phyloP scores from a whole-genome alignment of 176 grass and related monocot genomes.

The Avena insularis region DNA sequence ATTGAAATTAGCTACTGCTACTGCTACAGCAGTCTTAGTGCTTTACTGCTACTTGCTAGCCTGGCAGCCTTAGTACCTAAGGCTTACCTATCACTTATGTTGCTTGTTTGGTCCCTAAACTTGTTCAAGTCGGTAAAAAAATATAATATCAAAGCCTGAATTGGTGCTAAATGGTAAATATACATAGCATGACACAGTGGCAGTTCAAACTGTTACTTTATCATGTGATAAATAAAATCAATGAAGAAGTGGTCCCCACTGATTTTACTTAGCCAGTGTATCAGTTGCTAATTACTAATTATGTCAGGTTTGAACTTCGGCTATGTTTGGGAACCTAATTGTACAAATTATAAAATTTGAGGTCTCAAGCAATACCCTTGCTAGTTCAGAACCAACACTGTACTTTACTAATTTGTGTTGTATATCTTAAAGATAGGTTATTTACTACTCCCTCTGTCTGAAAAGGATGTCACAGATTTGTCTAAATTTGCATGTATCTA shows the following conservation, averaged over 20 bases:
- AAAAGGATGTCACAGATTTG: too few species aligned
- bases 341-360: constrained; percentile 1
- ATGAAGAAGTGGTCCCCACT: background rate
- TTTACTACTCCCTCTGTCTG: background rate
- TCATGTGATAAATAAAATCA: background rate
- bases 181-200: background rate
- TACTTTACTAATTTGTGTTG: background rate
- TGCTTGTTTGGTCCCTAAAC: background rate
- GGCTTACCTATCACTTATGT: background rate
- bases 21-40: too few species aligned
- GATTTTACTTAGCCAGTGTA: background rate
- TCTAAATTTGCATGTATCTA: too few species aligned
- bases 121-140: background rate
- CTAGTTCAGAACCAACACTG: background rate
- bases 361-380: background rate
- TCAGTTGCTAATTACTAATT: background rate
- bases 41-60: too few species aligned
- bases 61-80: too few species aligned
- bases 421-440: background rate
- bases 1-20: too few species aligned
- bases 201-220: background rate
- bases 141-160: background rate
- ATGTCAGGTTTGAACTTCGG: background rate
- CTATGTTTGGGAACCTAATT: background rate
- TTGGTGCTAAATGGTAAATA: background rate